Percentiles rank a stretch among this genome's conserved stretches.
These are phyloP conservation scores for Chaetomium tenue DNA, from an alignment of 495 filamentous ascomycete species.

Conservation along the genomic window DNA sequence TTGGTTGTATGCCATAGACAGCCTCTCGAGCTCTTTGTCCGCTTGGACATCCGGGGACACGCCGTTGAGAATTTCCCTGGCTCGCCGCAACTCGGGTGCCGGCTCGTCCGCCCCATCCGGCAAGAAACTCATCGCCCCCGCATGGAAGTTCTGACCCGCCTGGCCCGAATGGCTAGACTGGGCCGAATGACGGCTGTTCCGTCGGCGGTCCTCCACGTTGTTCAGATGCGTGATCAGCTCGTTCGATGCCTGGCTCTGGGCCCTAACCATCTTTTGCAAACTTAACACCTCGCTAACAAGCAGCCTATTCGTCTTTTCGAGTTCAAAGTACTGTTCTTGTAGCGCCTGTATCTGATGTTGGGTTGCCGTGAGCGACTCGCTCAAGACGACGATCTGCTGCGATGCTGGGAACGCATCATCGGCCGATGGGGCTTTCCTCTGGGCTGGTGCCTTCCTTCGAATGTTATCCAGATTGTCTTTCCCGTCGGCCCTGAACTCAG, in stretches of 20 bases:
- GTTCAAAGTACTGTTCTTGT: conserved; percentile 78
- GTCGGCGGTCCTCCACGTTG: conserved; percentile 46
- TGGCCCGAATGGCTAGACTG: conserved; percentile 43
- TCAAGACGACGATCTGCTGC: conserved; percentile 87
- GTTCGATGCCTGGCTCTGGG: conserved; percentile 57
- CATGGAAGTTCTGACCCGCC: conserved; percentile 36
- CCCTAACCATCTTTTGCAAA: conserved; percentile 85
- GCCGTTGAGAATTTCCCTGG: conserved; percentile 81
- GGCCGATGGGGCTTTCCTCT: conserved; percentile 65
- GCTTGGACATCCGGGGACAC: conserved; percentile 76
- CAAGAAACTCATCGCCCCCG: conserved; percentile 35
- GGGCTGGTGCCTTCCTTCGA: conserved; percentile 88
- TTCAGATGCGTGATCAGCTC: conserved; percentile 52
- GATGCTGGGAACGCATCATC: conserved; percentile 71
- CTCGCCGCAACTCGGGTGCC: conserved; percentile 79
- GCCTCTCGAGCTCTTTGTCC: conserved; percentile 73
- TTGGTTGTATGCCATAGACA: conserved; percentile 69
- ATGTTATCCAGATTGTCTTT: conserved; percentile 98
- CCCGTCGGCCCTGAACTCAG: conserved; percentile 91
- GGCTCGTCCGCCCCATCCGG: conserved; percentile 61
- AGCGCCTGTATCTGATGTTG: conserved; percentile 87
- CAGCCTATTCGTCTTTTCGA: conserved; percentile 79
- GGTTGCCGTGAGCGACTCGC: conserved; percentile 82
- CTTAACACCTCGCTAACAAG: conserved; percentile 84
- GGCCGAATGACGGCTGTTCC: conserved; percentile 43